These are phyloP conservation scores for Globisporangium polare DNA, from an alignment of 352 stramenopile genomes.

Conservation along the genomic window DNA sequence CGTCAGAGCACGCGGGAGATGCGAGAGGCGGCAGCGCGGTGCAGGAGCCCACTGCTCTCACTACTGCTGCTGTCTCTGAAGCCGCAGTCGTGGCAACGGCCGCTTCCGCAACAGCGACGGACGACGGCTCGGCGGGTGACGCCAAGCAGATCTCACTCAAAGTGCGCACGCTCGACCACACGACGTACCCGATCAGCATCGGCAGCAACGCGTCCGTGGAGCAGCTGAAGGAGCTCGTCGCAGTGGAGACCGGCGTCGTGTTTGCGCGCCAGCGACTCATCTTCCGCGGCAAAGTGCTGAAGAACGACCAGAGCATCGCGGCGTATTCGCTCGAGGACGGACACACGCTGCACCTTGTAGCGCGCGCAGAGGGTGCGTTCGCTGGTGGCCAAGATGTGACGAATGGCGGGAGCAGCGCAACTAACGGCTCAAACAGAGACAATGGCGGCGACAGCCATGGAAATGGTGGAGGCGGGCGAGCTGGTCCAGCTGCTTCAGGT, in stretches of 20 bases:
- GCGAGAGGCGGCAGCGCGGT: not conserved
- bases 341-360: conserved; percentile 79
- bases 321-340: conserved; percentile 78
- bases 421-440: not conserved
- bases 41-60: not conserved
- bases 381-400: not conserved
- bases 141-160: conserved; percentile 56
- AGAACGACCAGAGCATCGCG: conserved; percentile 76
- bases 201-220: conserved; percentile 58
- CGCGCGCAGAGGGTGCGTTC: conserved; percentile 32
- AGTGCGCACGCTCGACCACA: conserved; percentile 81
- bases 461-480: not conserved
- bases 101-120: not conserved
- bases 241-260: conserved; percentile 63
- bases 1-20: not conserved
- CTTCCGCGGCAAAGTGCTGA: conserved; percentile 83
- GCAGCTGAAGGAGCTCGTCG: conserved; percentile 73
- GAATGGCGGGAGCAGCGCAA: not conserved
- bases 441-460: not conserved
- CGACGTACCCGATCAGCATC: conserved; percentile 70
- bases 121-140: conserved; percentile 1
- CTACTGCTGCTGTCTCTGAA: not conserved
- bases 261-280: conserved; percentile 78
- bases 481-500: not conserved
- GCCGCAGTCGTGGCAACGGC: not conserved